A percentile compares a stretch with the other conserved stretches of the same genome.
Evolutionary conservation across 2,329 filamentous ascomycete genomes (phyloP).

Genomic region (Purpureocillium lavendulum): DNA sequence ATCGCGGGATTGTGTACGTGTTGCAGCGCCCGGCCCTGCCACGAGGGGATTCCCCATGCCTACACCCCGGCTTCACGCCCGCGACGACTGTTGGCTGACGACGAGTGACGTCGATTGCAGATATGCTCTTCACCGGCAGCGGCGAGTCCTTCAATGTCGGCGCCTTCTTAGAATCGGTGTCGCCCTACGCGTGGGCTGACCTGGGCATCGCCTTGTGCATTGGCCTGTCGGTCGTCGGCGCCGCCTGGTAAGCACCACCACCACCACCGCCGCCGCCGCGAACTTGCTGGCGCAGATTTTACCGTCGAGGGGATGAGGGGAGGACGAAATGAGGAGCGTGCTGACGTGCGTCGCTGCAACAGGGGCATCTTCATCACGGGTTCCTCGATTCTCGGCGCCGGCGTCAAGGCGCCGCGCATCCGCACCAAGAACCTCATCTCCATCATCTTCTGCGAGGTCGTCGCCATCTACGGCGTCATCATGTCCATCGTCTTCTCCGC

Average conservation of each 20-base stretch:
- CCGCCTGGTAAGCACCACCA: slow-evolving; percentile 68
- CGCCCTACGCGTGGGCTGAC: slow-evolving; percentile 88
- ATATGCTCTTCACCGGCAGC: slow-evolving; percentile 97
- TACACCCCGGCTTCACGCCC: too few species aligned
- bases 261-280: background rate
- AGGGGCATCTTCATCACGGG: slow-evolving; percentile 99
- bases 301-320: too few species aligned
- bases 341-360: slow-evolving; percentile 4
- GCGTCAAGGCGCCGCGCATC: slow-evolving; percentile 93
- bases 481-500: slow-evolving; percentile 98
- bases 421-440: slow-evolving; percentile 99
- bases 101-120: slow-evolving; percentile 36
- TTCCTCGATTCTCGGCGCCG: slow-evolving; percentile 91
- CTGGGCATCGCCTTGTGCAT: slow-evolving; percentile 91
- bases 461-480: slow-evolving; percentile 99
- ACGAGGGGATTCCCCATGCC: slow-evolving; percentile 8
- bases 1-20: slow-evolving; percentile 72
- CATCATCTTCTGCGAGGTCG: slow-evolving; percentile 99
- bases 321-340: background rate
- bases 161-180: slow-evolving; percentile 87
- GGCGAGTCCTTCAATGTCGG: slow-evolving; percentile 97
- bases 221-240: slow-evolving; percentile 89
- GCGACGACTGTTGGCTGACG: slow-evolving; percentile 5
- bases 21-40: slow-evolving; percentile 1
- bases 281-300: too few species aligned